phyloP scores from a whole-genome alignment of 1,284 basidiomycete genomes.

The Ceratobasidium sp. region DNA sequence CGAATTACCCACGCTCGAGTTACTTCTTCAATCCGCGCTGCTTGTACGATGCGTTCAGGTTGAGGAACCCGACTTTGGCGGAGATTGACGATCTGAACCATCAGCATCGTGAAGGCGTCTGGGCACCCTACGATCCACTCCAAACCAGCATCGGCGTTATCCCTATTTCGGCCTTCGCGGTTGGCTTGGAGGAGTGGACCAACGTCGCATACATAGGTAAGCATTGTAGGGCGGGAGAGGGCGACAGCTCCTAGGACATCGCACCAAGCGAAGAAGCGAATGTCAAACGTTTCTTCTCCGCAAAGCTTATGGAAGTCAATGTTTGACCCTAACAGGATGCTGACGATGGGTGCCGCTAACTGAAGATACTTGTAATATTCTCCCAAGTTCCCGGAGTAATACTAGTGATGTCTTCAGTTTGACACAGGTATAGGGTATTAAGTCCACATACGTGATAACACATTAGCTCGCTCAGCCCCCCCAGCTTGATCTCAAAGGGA shows the following conservation, averaged over 20 bases:
- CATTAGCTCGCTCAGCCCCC: not conserved
- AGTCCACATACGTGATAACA: slow-evolving; percentile 13
- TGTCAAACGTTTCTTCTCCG: slow-evolving; percentile 16
- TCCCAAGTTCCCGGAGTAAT: slow-evolving; percentile 19
- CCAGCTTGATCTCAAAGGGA: not conserved
- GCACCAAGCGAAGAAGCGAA: slow-evolving; percentile 30
- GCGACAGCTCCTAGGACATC: slow-evolving; percentile 28
- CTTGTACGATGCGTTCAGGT: not conserved
- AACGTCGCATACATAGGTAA: slow-evolving; percentile 15
- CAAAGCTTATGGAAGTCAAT: slow-evolving; percentile 27
- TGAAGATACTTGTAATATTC: slow-evolving; percentile 15
- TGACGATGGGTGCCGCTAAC: slow-evolving; percentile 14
- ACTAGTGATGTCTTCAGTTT: slow-evolving; percentile 11
- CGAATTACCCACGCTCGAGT: slow-evolving; percentile 17
- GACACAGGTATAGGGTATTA: not conserved
- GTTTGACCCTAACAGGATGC: not conserved
- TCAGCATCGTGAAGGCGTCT: not conserved
- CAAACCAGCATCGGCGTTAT: not conserved
- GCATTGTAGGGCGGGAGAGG: slow-evolving; percentile 11
- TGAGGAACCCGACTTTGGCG: not conserved
- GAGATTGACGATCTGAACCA: slow-evolving; percentile 10
- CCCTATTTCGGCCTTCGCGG: not conserved
- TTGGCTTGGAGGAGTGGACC: not conserved
- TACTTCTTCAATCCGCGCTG: slow-evolving; percentile 16
- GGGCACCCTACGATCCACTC: slow-evolving; percentile 32